These are phyloP conservation scores for Calonectria pauciramosa DNA, from an alignment of 2,329 filamentous ascomycete species.

Conservation along the genomic window DNA sequence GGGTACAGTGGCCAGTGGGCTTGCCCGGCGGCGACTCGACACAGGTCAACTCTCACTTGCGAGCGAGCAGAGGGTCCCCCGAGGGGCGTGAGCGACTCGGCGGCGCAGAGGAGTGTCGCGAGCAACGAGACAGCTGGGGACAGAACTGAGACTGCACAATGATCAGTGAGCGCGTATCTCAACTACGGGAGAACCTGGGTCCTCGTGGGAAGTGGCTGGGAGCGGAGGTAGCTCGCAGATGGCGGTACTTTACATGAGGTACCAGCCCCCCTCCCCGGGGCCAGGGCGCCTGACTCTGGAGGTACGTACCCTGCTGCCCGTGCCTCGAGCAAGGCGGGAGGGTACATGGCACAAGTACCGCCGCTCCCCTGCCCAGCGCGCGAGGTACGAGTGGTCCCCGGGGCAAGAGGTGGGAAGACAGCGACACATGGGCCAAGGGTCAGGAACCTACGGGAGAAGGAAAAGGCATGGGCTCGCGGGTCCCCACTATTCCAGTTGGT, in stretches of 20 bases:
- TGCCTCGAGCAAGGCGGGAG: neutral
- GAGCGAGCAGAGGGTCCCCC: slow-evolving; percentile 5
- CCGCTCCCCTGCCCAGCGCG: neutral
- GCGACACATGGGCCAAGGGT: slow-evolving; percentile 20
- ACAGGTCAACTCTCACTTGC: slow-evolving; percentile 5
- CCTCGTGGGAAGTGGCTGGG: neutral
- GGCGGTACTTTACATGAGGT: slow-evolving; percentile 19
- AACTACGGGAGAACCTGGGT: neutral
- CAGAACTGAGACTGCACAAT: slow-evolving; percentile 16
- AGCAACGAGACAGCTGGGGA: slow-evolving; percentile 21
- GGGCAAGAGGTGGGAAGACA: slow-evolving; percentile 8
- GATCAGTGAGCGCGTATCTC: slow-evolving; percentile 3
- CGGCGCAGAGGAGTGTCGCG: slow-evolving; percentile 29
- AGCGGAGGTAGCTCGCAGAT: slow-evolving; percentile 16
- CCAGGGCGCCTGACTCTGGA: slow-evolving; percentile 17
- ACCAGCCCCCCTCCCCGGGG: slow-evolving; percentile 19
- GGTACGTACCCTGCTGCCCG: slow-evolving; percentile 17
- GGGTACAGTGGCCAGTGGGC: slow-evolving; percentile 9
- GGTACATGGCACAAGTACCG: slow-evolving; percentile 13
- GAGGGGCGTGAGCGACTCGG: slow-evolving; percentile 18
- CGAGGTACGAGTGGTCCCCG: neutral
- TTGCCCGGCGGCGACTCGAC: neutral
- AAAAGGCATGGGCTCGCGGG: slow-evolving; percentile 15
- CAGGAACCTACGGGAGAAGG: slow-evolving; percentile 15
- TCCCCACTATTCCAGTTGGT: slow-evolving; percentile 11